Conservation (phyloP, 441 rosid genomes). For the Bruguiera hainesii region DNA sequence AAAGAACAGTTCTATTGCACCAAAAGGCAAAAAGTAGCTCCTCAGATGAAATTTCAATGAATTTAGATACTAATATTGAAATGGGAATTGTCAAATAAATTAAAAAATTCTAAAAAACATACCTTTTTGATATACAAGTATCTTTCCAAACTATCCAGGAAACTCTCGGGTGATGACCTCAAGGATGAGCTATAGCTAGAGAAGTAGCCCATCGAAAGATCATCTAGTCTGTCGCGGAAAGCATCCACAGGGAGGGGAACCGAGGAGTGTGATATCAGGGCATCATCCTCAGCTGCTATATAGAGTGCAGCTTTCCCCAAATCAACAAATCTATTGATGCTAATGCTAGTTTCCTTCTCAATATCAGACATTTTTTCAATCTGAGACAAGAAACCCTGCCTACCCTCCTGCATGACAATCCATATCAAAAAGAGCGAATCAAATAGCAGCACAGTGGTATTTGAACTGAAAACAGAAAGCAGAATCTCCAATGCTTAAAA, state of each 20-base stretch:
- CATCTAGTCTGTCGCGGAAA: slow-evolving; percentile 50
- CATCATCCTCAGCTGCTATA: slow-evolving; percentile 70
- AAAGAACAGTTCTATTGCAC: background rate
- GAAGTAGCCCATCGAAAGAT: slow-evolving; percentile 60
- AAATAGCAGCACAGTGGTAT: background rate
- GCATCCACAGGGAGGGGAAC: slow-evolving; percentile 65
- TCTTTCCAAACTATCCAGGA: slow-evolving; percentile 47
- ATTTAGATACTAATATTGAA: too few relatives aligned
- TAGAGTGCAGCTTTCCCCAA: slow-evolving; percentile 52
- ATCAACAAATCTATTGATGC: slow-evolving; percentile 53
- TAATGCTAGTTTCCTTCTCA: slow-evolving; percentile 56
- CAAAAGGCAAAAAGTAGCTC: background rate
- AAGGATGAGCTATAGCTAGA: slow-evolving; percentile 35
- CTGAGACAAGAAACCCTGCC: slow-evolving; percentile 38
- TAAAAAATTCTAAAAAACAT: background rate
- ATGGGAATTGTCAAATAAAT: too few relatives aligned
- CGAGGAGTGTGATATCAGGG: slow-evolving; percentile 59
- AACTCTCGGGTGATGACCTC: slow-evolving; percentile 37
- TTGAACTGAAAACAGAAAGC: too few relatives aligned
- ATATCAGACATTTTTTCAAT: slow-evolving; percentile 38
- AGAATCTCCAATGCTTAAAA: too few relatives aligned
- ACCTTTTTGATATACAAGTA: slow-evolving; percentile 51
- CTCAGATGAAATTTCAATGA: too few relatives aligned
- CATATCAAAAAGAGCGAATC: background rate
- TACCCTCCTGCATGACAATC: slow-evolving; percentile 41